Evolutionary conservation across 371 early-diverging fungal genomes (phyloP).

Genomic region (Mortierella sp.): DNA sequence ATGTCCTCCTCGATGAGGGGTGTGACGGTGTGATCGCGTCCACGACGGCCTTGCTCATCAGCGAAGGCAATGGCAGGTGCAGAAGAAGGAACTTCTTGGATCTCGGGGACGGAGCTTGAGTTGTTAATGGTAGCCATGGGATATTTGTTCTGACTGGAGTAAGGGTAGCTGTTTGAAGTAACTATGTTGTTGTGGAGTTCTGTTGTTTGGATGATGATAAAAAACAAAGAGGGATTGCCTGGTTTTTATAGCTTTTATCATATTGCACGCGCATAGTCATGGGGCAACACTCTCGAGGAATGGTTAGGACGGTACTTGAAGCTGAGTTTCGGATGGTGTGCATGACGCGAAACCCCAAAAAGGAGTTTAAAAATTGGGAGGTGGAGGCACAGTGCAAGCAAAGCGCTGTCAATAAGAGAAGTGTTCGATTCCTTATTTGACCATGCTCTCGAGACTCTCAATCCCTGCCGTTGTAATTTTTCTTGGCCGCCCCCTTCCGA

Average conservation of each 20-base stretch:
- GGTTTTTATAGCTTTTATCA: conserved; percentile 18
- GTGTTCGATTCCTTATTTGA: no score
- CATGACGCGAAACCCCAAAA: no score
- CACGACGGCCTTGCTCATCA: conserved; percentile 10
- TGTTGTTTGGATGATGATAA: background rate
- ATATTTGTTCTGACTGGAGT: no score
- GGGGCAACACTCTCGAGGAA: no score
- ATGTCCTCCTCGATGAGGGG: conserved; percentile 16
- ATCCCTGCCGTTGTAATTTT: background rate
- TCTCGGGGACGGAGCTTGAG: background rate
- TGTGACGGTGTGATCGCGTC: conserved; percentile 12
- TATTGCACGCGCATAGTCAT: background rate
- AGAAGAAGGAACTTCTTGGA: conserved; percentile 2
- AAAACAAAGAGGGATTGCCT: background rate
- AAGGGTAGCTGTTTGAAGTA: no score
- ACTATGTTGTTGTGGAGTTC: background rate
- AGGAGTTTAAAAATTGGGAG: no score
- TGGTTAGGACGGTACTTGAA: no score
- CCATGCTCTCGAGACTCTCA: background rate
- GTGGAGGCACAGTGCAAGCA: no score
- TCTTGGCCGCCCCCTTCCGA: no score
- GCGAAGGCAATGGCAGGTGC: conserved; percentile 12
- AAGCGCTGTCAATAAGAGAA: no score
- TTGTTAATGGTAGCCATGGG: conserved; percentile 2
- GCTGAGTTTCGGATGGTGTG: no score